Evolutionary conservation across 2,329 filamentous ascomycete genomes (phyloP).

Genomic region (Zymoseptoria brevis): DNA sequence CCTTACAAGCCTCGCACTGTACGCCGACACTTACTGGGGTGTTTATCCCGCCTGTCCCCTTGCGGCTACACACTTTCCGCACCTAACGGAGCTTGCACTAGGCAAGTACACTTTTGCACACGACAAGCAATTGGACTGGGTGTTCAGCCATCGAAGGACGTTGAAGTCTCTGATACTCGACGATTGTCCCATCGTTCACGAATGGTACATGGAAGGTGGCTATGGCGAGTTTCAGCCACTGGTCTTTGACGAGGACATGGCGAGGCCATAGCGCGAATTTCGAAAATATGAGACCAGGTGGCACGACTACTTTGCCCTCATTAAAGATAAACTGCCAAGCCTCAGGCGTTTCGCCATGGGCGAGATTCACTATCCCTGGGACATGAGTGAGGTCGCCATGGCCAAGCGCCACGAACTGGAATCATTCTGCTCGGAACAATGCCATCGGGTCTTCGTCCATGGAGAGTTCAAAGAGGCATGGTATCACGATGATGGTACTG

Average conservation of each 20-base stretch:
- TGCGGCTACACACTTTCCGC: conserved; percentile 28
- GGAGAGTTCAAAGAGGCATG: neutral
- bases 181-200: conserved; percentile 29
- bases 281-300: conserved; percentile 4
- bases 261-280: no score
- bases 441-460: neutral
- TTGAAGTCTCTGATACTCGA: conserved; percentile 39
- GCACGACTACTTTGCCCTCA: conserved; percentile 4
- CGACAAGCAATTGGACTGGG: conserved; percentile 42
- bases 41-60: conserved; percentile 36
- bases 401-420: neutral
- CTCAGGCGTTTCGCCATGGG: no score
- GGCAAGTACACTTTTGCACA: conserved; percentile 38
- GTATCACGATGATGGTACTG: neutral
- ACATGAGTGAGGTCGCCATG: neutral
- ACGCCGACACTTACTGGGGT: conserved; percentile 33
- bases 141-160: conserved; percentile 33
- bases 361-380: no score
- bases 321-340: neutral
- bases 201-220: neutral
- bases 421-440: neutral
- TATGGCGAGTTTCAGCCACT: neutral
- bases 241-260: neutral
- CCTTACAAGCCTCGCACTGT: conserved; percentile 35
- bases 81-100: conserved; percentile 34